Conservation (phyloP, 1,284 basidiomycete species). For the Marasmius sp. region DNA sequence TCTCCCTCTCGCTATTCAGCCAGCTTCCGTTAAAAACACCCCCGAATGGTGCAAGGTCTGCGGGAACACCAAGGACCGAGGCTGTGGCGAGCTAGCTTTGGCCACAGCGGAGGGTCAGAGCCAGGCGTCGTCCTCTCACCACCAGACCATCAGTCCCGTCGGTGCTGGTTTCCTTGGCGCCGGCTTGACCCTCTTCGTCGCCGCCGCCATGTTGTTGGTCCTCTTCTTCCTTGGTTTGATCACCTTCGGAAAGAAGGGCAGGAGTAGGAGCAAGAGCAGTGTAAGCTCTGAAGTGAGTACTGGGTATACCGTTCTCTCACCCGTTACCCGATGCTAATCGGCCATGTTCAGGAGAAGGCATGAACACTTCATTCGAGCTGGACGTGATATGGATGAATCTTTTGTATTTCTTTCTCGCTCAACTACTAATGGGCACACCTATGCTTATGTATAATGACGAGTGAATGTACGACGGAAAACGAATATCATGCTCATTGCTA, state of each 20-base stretch:
- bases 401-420: no score
- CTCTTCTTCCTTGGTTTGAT: slow-evolving; percentile 48
- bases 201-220: slow-evolving; percentile 36
- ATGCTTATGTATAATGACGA: no score
- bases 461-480: not conserved
- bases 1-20: not conserved
- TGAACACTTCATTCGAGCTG: no score
- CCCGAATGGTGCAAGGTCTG: slow-evolving; percentile 61
- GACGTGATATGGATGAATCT: no score
- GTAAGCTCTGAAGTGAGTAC: no score
- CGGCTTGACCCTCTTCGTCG: slow-evolving; percentile 50
- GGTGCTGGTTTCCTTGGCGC: slow-evolving; percentile 70
- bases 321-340: no score
- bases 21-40: slow-evolving; percentile 43
- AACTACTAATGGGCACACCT: no score
- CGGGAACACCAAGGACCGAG: slow-evolving; percentile 52
- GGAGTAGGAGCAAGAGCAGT: no score
- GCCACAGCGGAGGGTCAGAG: slow-evolving; percentile 24
- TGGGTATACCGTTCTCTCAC: no score
- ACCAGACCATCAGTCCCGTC: slow-evolving; percentile 48
- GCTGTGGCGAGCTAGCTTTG: slow-evolving; percentile 49
- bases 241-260: slow-evolving; percentile 28
- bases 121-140: slow-evolving; percentile 25
- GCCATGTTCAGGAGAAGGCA: no score
- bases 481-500: not conserved